Evolutionary conservation across 73 alveolate genomes (phyloP).

Genomic region (Effrenium voratum): DNA sequence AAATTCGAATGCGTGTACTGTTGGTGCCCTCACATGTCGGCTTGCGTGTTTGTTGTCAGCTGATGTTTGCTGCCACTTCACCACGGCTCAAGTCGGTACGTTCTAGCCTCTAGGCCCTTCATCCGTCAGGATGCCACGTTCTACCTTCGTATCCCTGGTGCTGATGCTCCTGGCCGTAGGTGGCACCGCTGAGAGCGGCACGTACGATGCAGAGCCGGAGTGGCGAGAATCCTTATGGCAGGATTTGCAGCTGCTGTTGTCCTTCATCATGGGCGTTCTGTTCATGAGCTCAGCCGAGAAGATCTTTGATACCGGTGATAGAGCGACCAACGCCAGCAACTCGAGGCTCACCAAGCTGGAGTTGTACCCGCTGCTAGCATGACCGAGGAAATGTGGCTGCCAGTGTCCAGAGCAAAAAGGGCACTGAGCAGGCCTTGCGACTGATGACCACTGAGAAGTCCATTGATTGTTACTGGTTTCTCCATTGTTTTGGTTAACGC

Average conservation of each 20-base stretch:
- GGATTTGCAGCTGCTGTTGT: constrained; percentile 44
- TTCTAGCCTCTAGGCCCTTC: constrained; percentile 36
- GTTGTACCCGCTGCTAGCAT: constrained; percentile 53
- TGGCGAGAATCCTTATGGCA: constrained; percentile 51
- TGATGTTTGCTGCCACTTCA: not conserved
- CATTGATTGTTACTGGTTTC: too few species aligned
- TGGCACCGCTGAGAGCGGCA: not conserved
- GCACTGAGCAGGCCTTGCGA: too few species aligned
- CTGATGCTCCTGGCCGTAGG: not conserved
- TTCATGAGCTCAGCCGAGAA: constrained; percentile 67
- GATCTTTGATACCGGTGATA: constrained; percentile 12
- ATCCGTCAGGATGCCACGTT: constrained; percentile 62
- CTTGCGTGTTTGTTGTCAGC: not conserved
- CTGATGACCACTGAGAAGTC: too few species aligned
- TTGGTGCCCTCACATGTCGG: too few species aligned
- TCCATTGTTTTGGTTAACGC: too few species aligned
- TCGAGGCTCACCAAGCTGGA: constrained; percentile 18
- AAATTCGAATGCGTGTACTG: too few species aligned
- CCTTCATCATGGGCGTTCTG: constrained; percentile 54
- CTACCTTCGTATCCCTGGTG: constrained; percentile 48
- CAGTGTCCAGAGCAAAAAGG: too few species aligned
- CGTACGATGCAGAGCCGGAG: not conserved
- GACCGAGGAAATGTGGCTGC: not conserved
- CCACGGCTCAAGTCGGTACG: not conserved
- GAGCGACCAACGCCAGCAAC: not conserved